These are phyloP conservation scores for Coemansia sp. DNA, from an alignment of 192 early-diverging fungal species.

Conservation along the genomic window DNA sequence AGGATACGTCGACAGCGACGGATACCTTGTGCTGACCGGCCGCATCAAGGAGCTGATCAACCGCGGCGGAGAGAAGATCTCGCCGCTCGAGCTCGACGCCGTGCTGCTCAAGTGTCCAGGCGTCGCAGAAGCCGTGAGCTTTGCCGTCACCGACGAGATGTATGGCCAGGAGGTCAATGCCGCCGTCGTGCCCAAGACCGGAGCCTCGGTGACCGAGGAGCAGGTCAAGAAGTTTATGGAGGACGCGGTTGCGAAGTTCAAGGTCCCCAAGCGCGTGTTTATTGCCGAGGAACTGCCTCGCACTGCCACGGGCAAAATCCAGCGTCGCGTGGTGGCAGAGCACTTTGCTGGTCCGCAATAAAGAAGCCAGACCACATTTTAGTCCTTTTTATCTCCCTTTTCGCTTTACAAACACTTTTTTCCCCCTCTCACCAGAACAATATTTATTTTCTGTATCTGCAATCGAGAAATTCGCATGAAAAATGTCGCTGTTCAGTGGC, in stretches of 20 bases:
- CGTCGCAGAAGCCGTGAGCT: slow-evolving; percentile 71
- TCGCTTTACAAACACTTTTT: background rate
- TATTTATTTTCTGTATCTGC: slow-evolving; percentile 1
- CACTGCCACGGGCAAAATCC: slow-evolving; percentile 75
- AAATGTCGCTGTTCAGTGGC: slow-evolving; percentile 42
- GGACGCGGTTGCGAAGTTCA: slow-evolving; percentile 65
- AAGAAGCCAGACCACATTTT: background rate
- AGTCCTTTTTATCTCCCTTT: background rate
- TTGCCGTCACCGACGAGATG: slow-evolving; percentile 71
- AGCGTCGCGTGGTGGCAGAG: slow-evolving; percentile 59
- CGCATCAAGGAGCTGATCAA: slow-evolving; percentile 90
- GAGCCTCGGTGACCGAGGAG: slow-evolving; percentile 54
- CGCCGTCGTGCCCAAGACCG: slow-evolving; percentile 60
- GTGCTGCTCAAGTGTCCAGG: slow-evolving; percentile 65
- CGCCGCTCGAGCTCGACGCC: slow-evolving; percentile 79
- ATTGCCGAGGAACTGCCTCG: slow-evolving; percentile 62
- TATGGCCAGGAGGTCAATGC: slow-evolving; percentile 83
- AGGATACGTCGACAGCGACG: slow-evolving; percentile 73
- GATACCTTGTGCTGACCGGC: slow-evolving; percentile 75
- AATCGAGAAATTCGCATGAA: background rate
- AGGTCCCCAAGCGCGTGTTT: slow-evolving; percentile 70
- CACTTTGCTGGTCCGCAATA: slow-evolving; percentile 56
- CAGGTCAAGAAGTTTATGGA: slow-evolving; percentile 53
- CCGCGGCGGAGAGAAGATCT: slow-evolving; percentile 88
- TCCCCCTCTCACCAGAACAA: no score